Conservation (phyloP, 1,284 basidiomycete species). For the Melampsora larici-populina region DNA sequence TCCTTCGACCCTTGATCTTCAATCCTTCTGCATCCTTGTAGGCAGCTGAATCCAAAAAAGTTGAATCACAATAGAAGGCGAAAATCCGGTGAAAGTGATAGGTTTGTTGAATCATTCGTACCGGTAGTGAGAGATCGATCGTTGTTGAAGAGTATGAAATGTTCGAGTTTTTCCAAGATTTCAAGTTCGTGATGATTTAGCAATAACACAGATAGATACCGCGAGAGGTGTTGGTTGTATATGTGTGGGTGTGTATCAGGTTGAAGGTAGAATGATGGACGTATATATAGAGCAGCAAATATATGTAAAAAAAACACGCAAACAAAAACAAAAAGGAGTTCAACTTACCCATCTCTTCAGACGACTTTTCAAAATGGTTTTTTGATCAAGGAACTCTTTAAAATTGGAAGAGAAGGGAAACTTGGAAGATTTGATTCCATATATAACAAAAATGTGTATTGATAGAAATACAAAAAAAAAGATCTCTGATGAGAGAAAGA, state of each 20-base stretch:
- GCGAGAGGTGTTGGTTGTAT: neutral
- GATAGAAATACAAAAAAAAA: conserved; percentile 3
- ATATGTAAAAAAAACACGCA: conserved; percentile 21
- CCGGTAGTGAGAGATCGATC: conserved; percentile 4
- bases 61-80: neutral
- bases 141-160: neutral
- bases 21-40: conserved; percentile 99
- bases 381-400: neutral
- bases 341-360: conserved; percentile 44
- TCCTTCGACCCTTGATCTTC: conserved; percentile 87
- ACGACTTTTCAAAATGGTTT: conserved; percentile 1
- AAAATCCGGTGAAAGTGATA: neutral
- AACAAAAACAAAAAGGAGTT: conserved; percentile 29
- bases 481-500: conserved; percentile 43
- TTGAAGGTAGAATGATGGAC: neutral
- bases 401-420: conserved; percentile 7
- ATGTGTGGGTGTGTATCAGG: neutral
- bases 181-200: neutral
- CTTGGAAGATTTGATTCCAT: neutral
- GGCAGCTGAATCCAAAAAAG: conserved; percentile 64
- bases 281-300: neutral
- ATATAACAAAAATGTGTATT: neutral
- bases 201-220: neutral
- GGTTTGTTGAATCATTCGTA: neutral
- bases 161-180: neutral